These are phyloP conservation scores for Monosporascus sp. DNA, from an alignment of 2,329 filamentous ascomycete species.

Conservation along the genomic window DNA sequence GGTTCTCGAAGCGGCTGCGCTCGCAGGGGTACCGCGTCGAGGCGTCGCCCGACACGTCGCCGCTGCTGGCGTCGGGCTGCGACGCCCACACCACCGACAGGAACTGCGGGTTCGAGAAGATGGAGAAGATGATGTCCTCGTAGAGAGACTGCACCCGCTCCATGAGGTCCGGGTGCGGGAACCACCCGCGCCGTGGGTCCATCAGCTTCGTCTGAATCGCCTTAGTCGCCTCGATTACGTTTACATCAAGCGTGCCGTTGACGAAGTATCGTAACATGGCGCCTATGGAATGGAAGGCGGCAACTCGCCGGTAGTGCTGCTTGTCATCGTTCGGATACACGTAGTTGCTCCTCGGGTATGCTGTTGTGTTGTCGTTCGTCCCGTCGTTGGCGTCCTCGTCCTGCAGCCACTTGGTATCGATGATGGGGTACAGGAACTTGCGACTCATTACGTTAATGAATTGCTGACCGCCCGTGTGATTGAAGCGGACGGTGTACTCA, in stretches of 20 bases:
- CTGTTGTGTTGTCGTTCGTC: constrained; percentile 30
- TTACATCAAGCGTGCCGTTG: constrained; percentile 27
- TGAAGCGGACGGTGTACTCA: constrained; percentile 29
- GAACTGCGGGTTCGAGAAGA: constrained; percentile 32
- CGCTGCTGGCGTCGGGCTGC: constrained; percentile 18
- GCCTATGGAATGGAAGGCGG: constrained; percentile 32
- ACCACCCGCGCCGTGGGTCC: constrained; percentile 27
- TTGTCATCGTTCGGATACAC: constrained; percentile 19
- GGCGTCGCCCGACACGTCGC: constrained; percentile 13
- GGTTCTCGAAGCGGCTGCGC: constrained; percentile 26
- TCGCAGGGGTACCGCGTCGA: constrained; percentile 27
- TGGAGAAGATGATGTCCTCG: constrained; percentile 32
- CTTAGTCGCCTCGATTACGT: constrained; percentile 24
- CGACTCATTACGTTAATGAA: constrained; percentile 18
- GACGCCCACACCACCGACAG: constrained; percentile 31
- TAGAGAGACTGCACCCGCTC: constrained; percentile 28
- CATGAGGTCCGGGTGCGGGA: constrained; percentile 23
- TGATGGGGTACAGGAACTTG: constrained; percentile 23
- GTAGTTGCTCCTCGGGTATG: constrained; percentile 26
- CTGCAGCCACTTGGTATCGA: constrained; percentile 29
- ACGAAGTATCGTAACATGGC: constrained; percentile 26
- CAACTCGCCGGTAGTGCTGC: constrained; percentile 25
- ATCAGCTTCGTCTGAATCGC: constrained; percentile 39
- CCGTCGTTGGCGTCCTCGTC: constrained; percentile 28
- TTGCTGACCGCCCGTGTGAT: constrained; percentile 27